Conservation (phyloP, 139 green algal species). For the Eudorina sp. region DNA sequence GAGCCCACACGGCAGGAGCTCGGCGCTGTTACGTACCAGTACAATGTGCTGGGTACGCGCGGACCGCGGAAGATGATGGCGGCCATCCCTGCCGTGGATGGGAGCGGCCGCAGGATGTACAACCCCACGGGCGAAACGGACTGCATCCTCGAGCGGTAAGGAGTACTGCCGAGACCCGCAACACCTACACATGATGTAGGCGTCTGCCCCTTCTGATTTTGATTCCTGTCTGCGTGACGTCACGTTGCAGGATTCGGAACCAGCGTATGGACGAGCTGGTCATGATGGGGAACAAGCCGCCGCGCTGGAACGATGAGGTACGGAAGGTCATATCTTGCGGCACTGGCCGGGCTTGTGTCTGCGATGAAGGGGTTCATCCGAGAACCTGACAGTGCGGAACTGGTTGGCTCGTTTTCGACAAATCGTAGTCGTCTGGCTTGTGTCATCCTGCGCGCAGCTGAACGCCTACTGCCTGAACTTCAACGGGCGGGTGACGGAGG, state of each 20-base stretch:
- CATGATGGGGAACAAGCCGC: conserved; percentile 92
- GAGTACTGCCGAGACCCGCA: too few species aligned
- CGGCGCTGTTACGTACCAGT: conserved; percentile 86
- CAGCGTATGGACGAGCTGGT: conserved; percentile 61
- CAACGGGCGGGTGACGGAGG: conserved; percentile 96
- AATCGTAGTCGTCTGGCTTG: too few species aligned
- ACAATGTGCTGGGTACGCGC: conserved; percentile 94
- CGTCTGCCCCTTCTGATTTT: too few species aligned
- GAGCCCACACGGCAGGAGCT: conserved; percentile 70
- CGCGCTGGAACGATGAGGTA: conserved; percentile 94
- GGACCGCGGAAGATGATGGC: conserved; percentile 93
- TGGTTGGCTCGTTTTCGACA: too few species aligned
- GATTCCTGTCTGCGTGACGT: not conserved
- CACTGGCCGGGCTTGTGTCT: not conserved
- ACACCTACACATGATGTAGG: not conserved
- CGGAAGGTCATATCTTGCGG: not conserved
- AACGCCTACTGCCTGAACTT: conserved; percentile 99
- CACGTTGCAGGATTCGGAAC: conserved; percentile 45
- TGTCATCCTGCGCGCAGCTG: conserved; percentile 60
- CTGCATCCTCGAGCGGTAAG: conserved; percentile 64
- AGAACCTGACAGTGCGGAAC: too few species aligned
- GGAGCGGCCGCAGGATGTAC: conserved; percentile 47
- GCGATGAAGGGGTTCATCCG: too few species aligned
- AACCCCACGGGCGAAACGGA: conserved; percentile 41
- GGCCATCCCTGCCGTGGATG: conserved; percentile 74